Percentiles rank a stretch among this genome's conserved stretches.
phyloP scores from a whole-genome alignment of 148 eudicot species.

The Beta vulgaris region DNA sequence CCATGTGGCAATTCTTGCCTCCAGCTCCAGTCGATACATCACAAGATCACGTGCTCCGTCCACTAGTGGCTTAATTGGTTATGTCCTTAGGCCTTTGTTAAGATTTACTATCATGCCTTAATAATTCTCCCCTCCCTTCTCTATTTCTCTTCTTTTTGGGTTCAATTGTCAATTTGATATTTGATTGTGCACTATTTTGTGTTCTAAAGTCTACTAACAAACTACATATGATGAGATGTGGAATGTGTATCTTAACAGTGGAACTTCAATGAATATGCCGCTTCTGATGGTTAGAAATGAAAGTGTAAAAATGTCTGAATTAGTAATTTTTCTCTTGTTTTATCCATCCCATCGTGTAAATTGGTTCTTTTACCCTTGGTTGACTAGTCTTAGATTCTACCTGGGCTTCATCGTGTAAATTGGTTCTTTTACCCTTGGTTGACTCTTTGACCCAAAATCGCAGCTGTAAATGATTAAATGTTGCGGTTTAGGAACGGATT shows the following conservation, averaged over 20 bases:
- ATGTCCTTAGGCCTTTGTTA: not conserved
- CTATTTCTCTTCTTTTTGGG: conserved; percentile 9
- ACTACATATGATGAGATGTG: conserved; percentile 34
- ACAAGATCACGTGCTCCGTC: conserved; percentile 69
- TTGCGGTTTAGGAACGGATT: no score
- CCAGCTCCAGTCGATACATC: conserved; percentile 76
- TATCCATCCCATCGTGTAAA: conserved; percentile 1
- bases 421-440: conserved; percentile 9
- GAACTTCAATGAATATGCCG: conserved; percentile 28
- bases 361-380: conserved; percentile 5
- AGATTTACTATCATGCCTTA: conserved; percentile 5
- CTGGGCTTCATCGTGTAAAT: conserved; percentile 9
- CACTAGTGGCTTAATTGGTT: conserved; percentile 58
- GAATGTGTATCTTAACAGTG: conserved; percentile 26
- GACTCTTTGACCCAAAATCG: no score
- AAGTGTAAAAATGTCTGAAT: conserved; percentile 20
- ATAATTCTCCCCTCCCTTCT: conserved; percentile 5
- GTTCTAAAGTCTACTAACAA: conserved; percentile 40
- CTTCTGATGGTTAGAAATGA: not conserved
- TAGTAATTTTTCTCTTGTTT: conserved; percentile 13
- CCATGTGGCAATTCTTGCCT: conserved; percentile 92
- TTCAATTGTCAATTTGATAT: conserved; percentile 17
- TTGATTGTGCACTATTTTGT: conserved; percentile 30
- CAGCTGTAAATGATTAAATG: no score
- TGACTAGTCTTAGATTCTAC: conserved; percentile 11